Conservation (phyloP, 2,329 filamentous ascomycete genomes). For the Dryadomyces quercus-mongolicae region DNA sequence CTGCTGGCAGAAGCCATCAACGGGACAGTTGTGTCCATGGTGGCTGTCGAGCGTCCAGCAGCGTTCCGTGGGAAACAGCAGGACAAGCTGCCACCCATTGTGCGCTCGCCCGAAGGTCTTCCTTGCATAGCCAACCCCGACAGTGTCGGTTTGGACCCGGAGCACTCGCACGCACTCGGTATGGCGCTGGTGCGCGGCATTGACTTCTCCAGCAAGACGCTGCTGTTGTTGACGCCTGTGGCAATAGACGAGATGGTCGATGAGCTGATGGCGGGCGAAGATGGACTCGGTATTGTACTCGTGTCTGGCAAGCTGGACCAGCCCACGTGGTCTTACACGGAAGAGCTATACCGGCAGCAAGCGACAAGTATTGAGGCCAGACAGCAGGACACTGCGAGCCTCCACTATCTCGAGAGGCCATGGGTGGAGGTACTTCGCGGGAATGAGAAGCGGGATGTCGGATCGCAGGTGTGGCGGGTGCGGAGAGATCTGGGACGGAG, state of each 20-base stretch:
- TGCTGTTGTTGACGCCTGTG: constrained; percentile 56
- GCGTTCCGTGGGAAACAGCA: constrained; percentile 29
- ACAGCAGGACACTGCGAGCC: constrained; percentile 17
- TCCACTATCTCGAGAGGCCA: constrained; percentile 19
- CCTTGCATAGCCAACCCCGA: constrained; percentile 48
- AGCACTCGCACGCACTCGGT: constrained; percentile 45
- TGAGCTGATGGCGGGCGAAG: constrained; percentile 5
- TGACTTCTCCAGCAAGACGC: constrained; percentile 33
- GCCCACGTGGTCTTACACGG: constrained; percentile 58
- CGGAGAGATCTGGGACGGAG: constrained; percentile 45
- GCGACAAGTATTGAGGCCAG: constrained; percentile 21
- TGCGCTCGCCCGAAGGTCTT: constrained; percentile 38
- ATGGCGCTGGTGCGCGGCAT: constrained; percentile 60
- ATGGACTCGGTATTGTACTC: constrained; percentile 43
- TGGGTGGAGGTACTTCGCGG: constrained; percentile 49
- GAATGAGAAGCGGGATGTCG: constrained; percentile 42
- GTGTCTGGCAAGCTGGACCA: constrained; percentile 57
- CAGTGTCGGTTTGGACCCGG: constrained; percentile 46
- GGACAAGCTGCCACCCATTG: constrained; percentile 12
- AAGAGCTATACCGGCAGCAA: constrained; percentile 36
- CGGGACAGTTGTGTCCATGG: constrained; percentile 56
- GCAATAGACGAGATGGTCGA: background rate
- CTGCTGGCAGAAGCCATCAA: constrained; percentile 55
- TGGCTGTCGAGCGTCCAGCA: constrained; percentile 42
- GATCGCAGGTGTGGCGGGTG: constrained; percentile 51